Conservation (phyloP, 768 basidiomycete genomes). For the Podaxis mareebaensis region DNA sequence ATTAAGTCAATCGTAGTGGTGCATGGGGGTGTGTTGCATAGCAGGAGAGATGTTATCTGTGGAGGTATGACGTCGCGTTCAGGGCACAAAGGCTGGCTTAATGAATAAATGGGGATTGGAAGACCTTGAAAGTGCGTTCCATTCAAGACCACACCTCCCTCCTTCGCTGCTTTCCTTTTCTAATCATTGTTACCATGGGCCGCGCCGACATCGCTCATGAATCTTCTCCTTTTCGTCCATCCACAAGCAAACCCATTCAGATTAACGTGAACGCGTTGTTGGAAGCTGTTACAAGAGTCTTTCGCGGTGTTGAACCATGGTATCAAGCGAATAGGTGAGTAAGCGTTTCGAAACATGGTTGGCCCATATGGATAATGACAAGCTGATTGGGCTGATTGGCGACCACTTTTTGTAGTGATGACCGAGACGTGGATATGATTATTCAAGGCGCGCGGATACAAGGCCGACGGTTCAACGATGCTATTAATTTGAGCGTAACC, state of each 20-base stretch:
- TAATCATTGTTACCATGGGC: background rate
- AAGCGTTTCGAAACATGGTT: background rate
- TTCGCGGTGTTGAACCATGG: background rate
- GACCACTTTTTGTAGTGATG: background rate
- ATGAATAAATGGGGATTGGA: background rate
- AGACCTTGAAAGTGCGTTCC: background rate
- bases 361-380: background rate
- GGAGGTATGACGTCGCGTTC: background rate
- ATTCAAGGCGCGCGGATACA: background rate
- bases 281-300: background rate
- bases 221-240: background rate
- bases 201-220: background rate
- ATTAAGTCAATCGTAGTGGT: background rate
- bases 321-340: slow-evolving; percentile 2
- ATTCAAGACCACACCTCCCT: background rate
- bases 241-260: background rate
- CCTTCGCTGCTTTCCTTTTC: background rate
- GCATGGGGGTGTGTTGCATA: background rate
- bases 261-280: background rate
- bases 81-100: background rate
- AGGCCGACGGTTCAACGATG: background rate
- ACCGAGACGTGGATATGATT: background rate
- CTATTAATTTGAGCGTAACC: background rate
- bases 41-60: background rate
- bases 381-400: background rate